Evolutionary conservation across 2,329 filamentous ascomycete genomes (phyloP).

Genomic region (Chalara sp.): DNA sequence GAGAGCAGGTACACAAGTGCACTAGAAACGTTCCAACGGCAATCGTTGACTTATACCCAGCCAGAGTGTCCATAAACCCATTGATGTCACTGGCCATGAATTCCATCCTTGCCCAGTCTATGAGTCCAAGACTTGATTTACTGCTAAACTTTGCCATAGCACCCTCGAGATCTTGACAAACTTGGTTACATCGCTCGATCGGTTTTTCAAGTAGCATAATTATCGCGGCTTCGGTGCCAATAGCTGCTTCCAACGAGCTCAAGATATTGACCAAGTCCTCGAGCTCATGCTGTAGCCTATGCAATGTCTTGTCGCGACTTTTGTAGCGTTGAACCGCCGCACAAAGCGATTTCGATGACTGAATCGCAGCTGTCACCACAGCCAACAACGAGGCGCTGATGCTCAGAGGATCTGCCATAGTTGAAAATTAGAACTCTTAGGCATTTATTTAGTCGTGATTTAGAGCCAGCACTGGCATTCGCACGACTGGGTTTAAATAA

Average conservation of each 20-base stretch:
- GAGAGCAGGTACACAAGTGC: too few species aligned
- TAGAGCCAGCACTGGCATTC: too few species aligned
- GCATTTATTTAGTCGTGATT: too few species aligned
- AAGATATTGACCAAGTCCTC: constrained; percentile 29
- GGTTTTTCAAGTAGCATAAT: constrained; percentile 29
- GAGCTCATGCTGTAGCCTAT: constrained; percentile 28
- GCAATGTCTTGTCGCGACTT: constrained; percentile 29
- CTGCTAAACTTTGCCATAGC: constrained; percentile 29
- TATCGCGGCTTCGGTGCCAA: constrained; percentile 20
- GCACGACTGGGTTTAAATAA: too few species aligned
- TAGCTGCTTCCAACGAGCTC: constrained; percentile 21
- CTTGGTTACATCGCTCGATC: constrained; percentile 29
- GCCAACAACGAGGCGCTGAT: constrained; percentile 27
- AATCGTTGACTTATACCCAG: constrained; percentile 34
- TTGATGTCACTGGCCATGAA: constrained; percentile 34
- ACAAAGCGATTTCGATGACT: constrained; percentile 28
- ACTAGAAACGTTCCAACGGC: too few species aligned
- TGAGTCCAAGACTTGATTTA: constrained; percentile 29
- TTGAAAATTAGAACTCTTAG: too few species aligned
- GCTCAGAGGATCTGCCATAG: constrained; percentile 27
- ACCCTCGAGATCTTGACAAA: constrained; percentile 31
- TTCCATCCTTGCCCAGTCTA: constrained; percentile 35
- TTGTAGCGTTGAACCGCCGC: constrained; percentile 29
- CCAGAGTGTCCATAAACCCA: constrained; percentile 32
- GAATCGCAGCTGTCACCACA: constrained; percentile 28